phyloP scores from a whole-genome alignment of 192 early-diverging fungal species.

The Coemansia sp. region DNA sequence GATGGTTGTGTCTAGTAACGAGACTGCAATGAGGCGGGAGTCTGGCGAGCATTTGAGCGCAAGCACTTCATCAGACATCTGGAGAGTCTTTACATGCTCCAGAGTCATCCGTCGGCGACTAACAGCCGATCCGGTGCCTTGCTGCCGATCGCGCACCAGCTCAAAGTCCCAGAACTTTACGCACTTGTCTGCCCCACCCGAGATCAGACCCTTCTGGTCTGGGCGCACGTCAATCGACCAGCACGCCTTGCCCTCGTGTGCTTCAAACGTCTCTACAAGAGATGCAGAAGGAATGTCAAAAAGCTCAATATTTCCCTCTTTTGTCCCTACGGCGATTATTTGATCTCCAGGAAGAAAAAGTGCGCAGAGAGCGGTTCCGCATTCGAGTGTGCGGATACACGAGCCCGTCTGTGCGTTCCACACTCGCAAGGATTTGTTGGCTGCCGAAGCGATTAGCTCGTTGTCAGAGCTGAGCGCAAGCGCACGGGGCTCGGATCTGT shows the following conservation, averaged over 20 bases:
- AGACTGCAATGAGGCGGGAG: constrained; percentile 83
- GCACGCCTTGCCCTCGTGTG: constrained; percentile 81
- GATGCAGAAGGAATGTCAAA: constrained; percentile 86
- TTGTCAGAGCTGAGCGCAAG: constrained; percentile 89
- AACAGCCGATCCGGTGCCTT: constrained; percentile 16
- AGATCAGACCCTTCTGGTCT: constrained; percentile 84
- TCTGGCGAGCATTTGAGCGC: constrained; percentile 83
- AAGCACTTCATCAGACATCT: constrained; percentile 93
- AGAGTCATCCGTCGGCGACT: constrained; percentile 69
- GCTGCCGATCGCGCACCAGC: constrained; percentile 60
- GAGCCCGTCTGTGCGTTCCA: constrained; percentile 84
- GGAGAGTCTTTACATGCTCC: constrained; percentile 85
- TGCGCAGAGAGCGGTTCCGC: constrained; percentile 89
- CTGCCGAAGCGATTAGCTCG: constrained; percentile 81
- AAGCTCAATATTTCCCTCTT: constrained; percentile 84
- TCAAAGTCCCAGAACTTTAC: constrained; percentile 99
- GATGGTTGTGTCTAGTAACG: constrained; percentile 91
- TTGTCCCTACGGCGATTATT: constrained; percentile 89
- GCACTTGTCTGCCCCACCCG: constrained; percentile 90
- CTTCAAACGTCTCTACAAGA: constrained; percentile 84
- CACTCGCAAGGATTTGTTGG: constrained; percentile 80
- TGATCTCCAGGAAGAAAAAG: constrained; percentile 90
- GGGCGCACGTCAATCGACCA: constrained; percentile 86
- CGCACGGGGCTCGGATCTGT: constrained; percentile 87
- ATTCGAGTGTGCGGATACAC: constrained; percentile 88